A percentile compares a stretch with the other conserved stretches of the same genome.
These are phyloP conservation scores for Cyberlindnera veronae DNA, from an alignment of 805 yeast species.

Conservation along the genomic window DNA sequence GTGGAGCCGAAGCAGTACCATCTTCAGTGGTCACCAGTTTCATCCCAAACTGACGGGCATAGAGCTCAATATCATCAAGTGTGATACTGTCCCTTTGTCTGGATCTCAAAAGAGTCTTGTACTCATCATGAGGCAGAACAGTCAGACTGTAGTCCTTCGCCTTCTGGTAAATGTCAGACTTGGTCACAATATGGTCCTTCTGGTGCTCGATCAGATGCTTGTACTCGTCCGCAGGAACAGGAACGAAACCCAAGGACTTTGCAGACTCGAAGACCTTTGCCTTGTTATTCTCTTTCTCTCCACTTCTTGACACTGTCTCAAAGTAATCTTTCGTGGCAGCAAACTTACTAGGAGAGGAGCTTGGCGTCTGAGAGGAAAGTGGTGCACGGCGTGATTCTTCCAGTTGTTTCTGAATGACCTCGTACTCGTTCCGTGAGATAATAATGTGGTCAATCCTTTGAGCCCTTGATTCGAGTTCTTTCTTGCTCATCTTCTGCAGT, in stretches of 20 bases:
- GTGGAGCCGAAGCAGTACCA: not conserved
- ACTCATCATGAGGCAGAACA: slow-evolving; percentile 44
- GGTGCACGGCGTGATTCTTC: not conserved
- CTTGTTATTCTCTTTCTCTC: slow-evolving; percentile 23
- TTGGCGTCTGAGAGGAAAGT: slow-evolving; percentile 6
- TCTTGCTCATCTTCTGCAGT: slow-evolving; percentile 26
- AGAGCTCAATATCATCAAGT: slow-evolving; percentile 30
- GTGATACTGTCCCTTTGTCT: slow-evolving; percentile 25
- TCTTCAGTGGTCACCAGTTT: slow-evolving; percentile 29
- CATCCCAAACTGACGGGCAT: slow-evolving; percentile 35
- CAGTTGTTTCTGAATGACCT: slow-evolving; percentile 2
- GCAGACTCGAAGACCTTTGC: slow-evolving; percentile 33
- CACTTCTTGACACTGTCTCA: slow-evolving; percentile 31
- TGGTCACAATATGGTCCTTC: slow-evolving; percentile 29
- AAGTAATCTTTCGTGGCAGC: slow-evolving; percentile 33
- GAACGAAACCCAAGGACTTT: slow-evolving; percentile 32
- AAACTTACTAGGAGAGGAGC: slow-evolving; percentile 29
- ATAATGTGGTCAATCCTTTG: slow-evolving; percentile 28
- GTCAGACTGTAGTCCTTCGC: slow-evolving; percentile 42
- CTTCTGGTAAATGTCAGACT: slow-evolving; percentile 31
- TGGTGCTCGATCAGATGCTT: slow-evolving; percentile 29
- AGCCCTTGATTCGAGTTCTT: slow-evolving; percentile 30
- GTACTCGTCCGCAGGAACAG: slow-evolving; percentile 33
- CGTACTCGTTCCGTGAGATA: slow-evolving; percentile 23
- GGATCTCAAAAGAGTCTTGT: slow-evolving; percentile 32